Evolutionary conservation across 176 grass and related monocot species (phyloP), one percentile per base, ranked within the genome.

Genomic region (Avena insularis): DNA sequence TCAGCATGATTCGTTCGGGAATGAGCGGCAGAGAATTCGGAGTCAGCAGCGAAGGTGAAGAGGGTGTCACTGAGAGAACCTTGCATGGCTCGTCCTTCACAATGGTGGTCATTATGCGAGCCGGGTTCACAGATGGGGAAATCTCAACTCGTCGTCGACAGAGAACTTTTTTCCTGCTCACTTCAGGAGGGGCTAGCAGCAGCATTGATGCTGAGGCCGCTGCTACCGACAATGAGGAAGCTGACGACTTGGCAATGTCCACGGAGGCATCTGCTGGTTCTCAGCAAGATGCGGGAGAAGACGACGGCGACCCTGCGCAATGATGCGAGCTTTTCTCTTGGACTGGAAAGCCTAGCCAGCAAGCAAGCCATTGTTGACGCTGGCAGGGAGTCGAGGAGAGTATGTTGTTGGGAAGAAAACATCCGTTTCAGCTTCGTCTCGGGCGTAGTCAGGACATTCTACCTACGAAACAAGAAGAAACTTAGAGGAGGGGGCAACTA

Each of bases 1-100:
- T 98, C 81, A 98, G 93, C 88, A 95, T 98, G 96, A 78, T 98
- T 40, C 88, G 81, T 13, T 90, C 90, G 0, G 83, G 89, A 13
- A 61, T 92, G 27, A 87, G 86, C 65, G 82, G 81, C 77, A 59
- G 66, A 4, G 82, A 73, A 35, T 84, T 85, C 43, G 86, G 82
- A 20, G 17, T 64, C 46, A 72, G 40, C 25, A 72, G 40, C 25
- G 85, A 87, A 48, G 89, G 90, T 14, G 88, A 82, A 61, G 89
- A 89, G 12, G 93, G 86, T 21, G 15, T 73, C 12, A 79, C 15
- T 2, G 73, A 68, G 64, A 93, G 82, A 84, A 5, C 75, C 46
- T 54, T 33, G 11, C 33, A 73, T 31, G 53, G 74, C 73, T 80
- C 86, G 8, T 87, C 93, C 6, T 79, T 95, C 36, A 90, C 91